Base-by-base conservation (phyloP, 768 basidiomycete genomes). In the Lentinula raphanica region DNA sequence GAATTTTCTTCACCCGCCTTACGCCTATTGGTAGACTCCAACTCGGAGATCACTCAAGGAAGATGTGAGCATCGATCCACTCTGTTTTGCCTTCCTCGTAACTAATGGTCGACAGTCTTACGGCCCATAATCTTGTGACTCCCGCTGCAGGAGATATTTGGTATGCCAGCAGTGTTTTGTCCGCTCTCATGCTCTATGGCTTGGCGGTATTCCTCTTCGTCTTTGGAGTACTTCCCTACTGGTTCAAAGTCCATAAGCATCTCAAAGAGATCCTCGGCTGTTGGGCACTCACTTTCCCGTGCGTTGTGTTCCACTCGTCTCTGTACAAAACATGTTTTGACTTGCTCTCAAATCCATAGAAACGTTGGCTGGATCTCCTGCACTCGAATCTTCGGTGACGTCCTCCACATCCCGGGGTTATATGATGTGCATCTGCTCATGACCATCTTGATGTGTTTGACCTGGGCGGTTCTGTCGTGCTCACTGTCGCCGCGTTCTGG, bases 261-360 rank as follows among this genome's bases (percentile, higher is more conserved):
- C 69, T 79, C 46, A 64, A 68, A 58, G 77, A 80, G 56, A 80
- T 79, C 54, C 71, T 80, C 21, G 76, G 77, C 59, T 79, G 78
- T 73, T 78, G 78, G 78, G 78, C 77, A 3, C 60, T 79, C 53
- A 78, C 77, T 0, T 79, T 79, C 64, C 77, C 77, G 4, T 78
- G 78, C 59, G 73, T 59, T 9, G 8, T 53, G 9, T n/a, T 25
- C 1, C 17, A 12, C 23, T 1, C 3, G 36, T 27, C 19, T 7
- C 49, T 40, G 38, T 36, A 19, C 17, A 49, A 39, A n/a, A n/a
- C n/a, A n/a, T n/a, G n/a, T n/a, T n/a, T n/a, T n/a, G n/a, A n/a
- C n/a, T n/a, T n/a, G n/a, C n/a, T n/a, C 15, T 49, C 46, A 25
- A 17, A 45, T 27, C 19, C 13, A 38, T 46, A 71, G 74, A 25